Conservation (phyloP, 371 early-diverging fungal species). For the Polyrhizophydium stewartii region DNA sequence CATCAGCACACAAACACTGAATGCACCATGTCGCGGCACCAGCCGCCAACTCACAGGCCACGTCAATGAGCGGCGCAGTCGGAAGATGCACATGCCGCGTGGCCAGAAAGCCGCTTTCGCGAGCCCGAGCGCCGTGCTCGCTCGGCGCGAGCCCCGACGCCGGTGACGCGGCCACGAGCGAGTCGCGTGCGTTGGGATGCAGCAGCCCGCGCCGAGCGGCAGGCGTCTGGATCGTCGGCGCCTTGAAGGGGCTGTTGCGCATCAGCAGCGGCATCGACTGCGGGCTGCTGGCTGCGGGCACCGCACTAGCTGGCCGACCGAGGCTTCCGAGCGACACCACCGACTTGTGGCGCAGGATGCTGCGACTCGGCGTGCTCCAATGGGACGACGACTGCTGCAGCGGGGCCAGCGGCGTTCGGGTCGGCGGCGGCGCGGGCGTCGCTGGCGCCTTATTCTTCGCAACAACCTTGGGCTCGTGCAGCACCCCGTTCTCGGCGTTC, state of each 20-base stretch:
- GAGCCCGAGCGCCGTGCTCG: no score
- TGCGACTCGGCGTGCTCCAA: not conserved
- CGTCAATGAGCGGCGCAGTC: not conserved
- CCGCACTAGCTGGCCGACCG: no score
- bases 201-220: not conserved
- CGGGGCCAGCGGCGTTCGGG: not conserved
- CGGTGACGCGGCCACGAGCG: not conserved
- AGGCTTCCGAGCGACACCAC: no score
- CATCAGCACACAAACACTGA: no score
- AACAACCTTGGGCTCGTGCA: not conserved
- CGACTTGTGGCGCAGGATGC: no score
- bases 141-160: no score
- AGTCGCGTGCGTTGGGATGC: not conserved
- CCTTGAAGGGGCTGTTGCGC: not conserved
- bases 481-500: not conserved
- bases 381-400: not conserved
- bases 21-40: no score
- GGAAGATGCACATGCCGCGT: not conserved
- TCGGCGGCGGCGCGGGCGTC: not conserved
- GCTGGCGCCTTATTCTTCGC: not conserved
- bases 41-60: not conserved
- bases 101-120: not conserved
- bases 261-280: no score
- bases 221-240: not conserved
- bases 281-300: no score